Evolutionary conservation across 768 basidiomycete genomes (phyloP), one percentile per base, ranked within the genome.

Genomic region (Auricularia sp.): DNA sequence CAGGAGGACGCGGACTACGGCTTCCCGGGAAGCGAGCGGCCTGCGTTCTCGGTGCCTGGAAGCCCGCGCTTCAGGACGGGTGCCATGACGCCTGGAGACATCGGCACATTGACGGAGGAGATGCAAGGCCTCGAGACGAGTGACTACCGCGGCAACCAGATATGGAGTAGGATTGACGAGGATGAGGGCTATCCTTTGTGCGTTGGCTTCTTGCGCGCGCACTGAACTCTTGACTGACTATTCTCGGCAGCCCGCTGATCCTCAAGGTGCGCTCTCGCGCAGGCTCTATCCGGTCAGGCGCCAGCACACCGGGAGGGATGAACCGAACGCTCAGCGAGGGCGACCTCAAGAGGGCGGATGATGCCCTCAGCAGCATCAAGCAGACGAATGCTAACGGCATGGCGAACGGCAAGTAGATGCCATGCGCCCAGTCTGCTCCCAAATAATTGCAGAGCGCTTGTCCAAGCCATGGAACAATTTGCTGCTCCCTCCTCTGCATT

Each of bases 121-220:
- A 98, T 98, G 95, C 88, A 97, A 73, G 76, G 81, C 33, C 79
- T 98, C 59, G 79, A 82, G 13, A 98, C 95, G 11, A 93, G 91
- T 73, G 92, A 95, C 75, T 95, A 91, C 72, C 81, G 84, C 61
- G 88, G 89, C 56, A 82, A 82, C 65, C 79, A 79, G 45, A 36
- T 65, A 64, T 90, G 87, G 87, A 81, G 83, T 2, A 73, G 75
- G 16, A 88, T 90, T 13, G 93, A 94, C 35, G 94, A 98, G 63
- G 94, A 97, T 44, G 94, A 96, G 68, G 84, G 85, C 37, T 95
- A 92, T 78, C 92, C 90, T 1, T 92, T 92, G 91, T 92, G 70
- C 62, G 90, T 83, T 59, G 3, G 47, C 7, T 54, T 67, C 45
- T 67, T 65, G 65, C 44, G 61, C 68, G 10, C 58, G 67, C 18